Evolutionary conservation across 129 eudicot species (phyloP), one percentile per base, ranked within the genome.

Genomic region (Lactuca sativa): DNA sequence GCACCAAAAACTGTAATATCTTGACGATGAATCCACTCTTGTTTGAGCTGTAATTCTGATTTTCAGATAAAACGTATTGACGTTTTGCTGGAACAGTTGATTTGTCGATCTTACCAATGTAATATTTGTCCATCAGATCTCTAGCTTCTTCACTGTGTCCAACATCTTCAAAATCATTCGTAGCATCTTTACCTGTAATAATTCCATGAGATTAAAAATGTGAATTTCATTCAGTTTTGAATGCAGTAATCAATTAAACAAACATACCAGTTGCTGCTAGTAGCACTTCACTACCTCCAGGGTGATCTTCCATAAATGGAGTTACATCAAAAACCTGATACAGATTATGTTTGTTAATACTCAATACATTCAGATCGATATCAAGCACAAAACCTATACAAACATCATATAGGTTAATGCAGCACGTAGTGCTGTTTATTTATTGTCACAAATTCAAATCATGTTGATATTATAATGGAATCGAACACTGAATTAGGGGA

Each of bases 271-370:
- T 90, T 64, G 90, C 90, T 56, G 93, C 77, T 33, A 87, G 81
- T 80, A 90, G 64, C 70, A 86, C 91, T 80, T 90, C 97, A 76
- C 82, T 90, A 55, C 97, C 97, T 58, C 97, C 95, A n/a, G 97
- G 97, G 60, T 90, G 97, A 78, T 87, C 95, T 13, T 87, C 89
- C 95, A 90, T 85, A 79, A 87, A 87, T 18, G 86, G 85, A 9
- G 88, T 81, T 11, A 90, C 91, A 83, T 90, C 86, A 77, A 87
- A 90, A 60, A 87, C 97, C 97, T 90, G 88, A 6, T 31, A 33
- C 34, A 77, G 9, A 18, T 72, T 31, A 32, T n/a, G 52, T 71
- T 60, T 51, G 17, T 33, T 9, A 41, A n/a, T 67, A 47, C 41
- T 33, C 63, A 58, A 11, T 58, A 62, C 21, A 62, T 9, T 4